Base-by-base conservation (phyloP, 2,329 filamentous ascomycete genomes). In the Fusarium papillatum region DNA sequence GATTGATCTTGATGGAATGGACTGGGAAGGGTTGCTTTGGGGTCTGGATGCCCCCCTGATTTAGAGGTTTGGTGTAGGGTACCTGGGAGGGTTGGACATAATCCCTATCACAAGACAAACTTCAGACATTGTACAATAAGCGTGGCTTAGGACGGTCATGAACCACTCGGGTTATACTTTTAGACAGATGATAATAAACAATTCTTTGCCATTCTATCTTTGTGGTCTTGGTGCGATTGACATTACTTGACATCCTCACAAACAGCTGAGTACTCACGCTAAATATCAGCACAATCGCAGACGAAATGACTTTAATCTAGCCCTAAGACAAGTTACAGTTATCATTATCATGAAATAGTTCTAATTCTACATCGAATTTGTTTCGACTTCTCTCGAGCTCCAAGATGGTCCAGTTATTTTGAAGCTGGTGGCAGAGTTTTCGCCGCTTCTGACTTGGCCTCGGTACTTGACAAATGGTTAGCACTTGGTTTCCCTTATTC, bases 21-120 rank as follows among this genome's bases (percentile, higher is more conserved):
- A 84, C 59, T 84, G 83, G 81, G 82, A 84, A 46, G 79, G 78
- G 53, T 65, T 84, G 17, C 79, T 84, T 62, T 83, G 81, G 78
- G 81, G 81, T 1, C 63, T 84, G 26, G 83, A 84, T 57, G 78
- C 82, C 22, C 80, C 82, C 3, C 80, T 84, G 43, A 80, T 83
- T 26, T 82, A 43, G 66, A 34, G 16, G 5, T 19, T 29, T n/a
- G n/a, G 36, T 66, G 46, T 62, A 68, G 64, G 48, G 46, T 39
- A 63, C 7, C 17, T 14, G 16, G 41, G 31, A 16, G 7, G 1
- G 22, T 4, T 31, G 13, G 50, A 5, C 29, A 2, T 31, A 11
- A 31, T 55, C 19, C 17, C n/a, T n/a, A 17, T 36, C 19, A 36
- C 5, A 34, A 22, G 31, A 36, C 31, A 11, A 57, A 24, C 53